Conservation (phyloP, 352 stramenopile genomes). For the Plasmopara halstedii region DNA sequence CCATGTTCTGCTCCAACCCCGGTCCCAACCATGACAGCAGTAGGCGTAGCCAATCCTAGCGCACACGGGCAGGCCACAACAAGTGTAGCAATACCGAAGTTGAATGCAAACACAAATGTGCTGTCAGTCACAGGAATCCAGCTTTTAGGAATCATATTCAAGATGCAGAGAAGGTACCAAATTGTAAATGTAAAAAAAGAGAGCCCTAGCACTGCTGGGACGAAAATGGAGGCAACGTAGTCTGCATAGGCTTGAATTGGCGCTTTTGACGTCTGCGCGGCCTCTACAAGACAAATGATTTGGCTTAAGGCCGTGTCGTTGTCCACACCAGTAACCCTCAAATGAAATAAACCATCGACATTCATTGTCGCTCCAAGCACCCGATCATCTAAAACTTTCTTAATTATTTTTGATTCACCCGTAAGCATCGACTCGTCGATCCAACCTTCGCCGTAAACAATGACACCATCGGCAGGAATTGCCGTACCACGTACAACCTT, state of each 20-base stretch:
- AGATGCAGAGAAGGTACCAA: constrained; percentile 87
- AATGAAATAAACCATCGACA: constrained; percentile 85
- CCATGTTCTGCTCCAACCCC: constrained; percentile 94
- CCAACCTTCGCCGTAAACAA: constrained; percentile 85
- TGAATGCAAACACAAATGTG: constrained; percentile 90
- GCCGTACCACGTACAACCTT: constrained; percentile 89
- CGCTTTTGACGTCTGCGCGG: constrained; percentile 96
- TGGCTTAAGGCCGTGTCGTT: constrained; percentile 93
- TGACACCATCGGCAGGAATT: constrained; percentile 90
- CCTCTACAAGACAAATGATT: constrained; percentile 98
- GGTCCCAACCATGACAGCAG: constrained; percentile 97
- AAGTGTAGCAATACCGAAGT: constrained; percentile 96
- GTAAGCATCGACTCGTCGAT: constrained; percentile 95
- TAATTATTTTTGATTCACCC: constrained; percentile 91
- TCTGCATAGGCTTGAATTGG: constrained; percentile 98
- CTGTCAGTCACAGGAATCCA: constrained; percentile 72
- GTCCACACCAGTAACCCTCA: constrained; percentile 90
- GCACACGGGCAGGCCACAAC: constrained; percentile 99
- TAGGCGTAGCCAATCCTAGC: constrained; percentile 96
- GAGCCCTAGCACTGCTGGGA: constrained; percentile 90
- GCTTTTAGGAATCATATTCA: constrained; percentile 44
- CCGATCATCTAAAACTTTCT: constrained; percentile 82
- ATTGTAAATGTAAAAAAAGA: constrained; percentile 92
- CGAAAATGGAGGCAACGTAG: constrained; percentile 93
- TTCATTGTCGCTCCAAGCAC: constrained; percentile 92